Percentiles rank a stretch among this genome's conserved stretches.
These are phyloP conservation scores for Protomyces inouyei DNA, from an alignment of 1,139 yeast genomes.

Conservation along the genomic window DNA sequence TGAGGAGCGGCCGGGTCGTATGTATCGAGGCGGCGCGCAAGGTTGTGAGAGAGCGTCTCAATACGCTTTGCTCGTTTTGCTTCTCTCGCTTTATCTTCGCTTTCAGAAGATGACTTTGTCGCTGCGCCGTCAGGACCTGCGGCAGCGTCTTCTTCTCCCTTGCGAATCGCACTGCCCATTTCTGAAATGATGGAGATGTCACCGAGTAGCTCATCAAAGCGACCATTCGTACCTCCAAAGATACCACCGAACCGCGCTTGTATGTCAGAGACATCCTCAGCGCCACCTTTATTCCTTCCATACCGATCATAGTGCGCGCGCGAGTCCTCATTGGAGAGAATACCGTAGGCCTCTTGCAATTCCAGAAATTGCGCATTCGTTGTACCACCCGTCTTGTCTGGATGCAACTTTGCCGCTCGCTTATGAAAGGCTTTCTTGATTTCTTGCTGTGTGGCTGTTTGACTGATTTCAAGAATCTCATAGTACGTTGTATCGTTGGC, in stretches of 20 bases:
- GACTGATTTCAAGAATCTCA: conserved; percentile 60
- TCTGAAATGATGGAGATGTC: conserved; percentile 77
- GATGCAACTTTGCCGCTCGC: conserved; percentile 81
- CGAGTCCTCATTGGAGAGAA: conserved; percentile 64
- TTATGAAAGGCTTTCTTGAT: conserved; percentile 88
- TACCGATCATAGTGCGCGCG: conserved; percentile 71
- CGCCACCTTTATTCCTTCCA: conserved; percentile 43
- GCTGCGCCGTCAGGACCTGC: conserved; percentile 41
- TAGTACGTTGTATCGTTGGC: conserved; percentile 52
- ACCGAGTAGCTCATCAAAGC: conserved; percentile 74
- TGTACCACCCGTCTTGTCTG: conserved; percentile 85
- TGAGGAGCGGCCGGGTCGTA: conserved; percentile 61
- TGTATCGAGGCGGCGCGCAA: conserved; percentile 58
- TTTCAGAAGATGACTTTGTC: conserved; percentile 51
- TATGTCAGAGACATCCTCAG: conserved; percentile 22
- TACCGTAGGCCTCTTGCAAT: conserved; percentile 76
- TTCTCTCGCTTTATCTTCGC: conserved; percentile 35
- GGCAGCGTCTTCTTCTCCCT: conserved; percentile 42
- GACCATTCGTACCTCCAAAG: conserved; percentile 78
- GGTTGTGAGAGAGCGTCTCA: conserved; percentile 55
- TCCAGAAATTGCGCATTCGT: conserved; percentile 47
- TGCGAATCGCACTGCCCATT: conserved; percentile 61
- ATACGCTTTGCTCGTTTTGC: conserved; percentile 66
- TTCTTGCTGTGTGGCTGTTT: conserved; percentile 69
- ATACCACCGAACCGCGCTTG: conserved; percentile 56